Evolutionary conservation across 805 yeast genomes (phyloP).

Genomic region (Metschnikowia reukaufii): DNA sequence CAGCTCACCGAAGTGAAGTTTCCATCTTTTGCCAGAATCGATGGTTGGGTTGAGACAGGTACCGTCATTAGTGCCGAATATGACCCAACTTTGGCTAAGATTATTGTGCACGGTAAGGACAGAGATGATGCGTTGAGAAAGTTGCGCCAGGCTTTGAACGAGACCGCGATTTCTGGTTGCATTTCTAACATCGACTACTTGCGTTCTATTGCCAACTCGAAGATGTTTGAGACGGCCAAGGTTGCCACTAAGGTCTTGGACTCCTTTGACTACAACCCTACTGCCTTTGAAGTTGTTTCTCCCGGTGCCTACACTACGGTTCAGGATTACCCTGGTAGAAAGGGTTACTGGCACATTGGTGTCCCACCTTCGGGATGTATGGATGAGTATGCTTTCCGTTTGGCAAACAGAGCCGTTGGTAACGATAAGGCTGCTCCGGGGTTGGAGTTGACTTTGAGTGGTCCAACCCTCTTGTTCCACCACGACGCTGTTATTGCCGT

Average conservation of each 20-base stretch:
- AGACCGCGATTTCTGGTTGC: constrained; percentile 87
- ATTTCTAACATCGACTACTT: constrained; percentile 87
- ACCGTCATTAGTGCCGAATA: constrained; percentile 87
- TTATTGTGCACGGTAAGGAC: constrained; percentile 90
- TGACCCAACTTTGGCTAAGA: constrained; percentile 95
- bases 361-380: constrained; percentile 99
- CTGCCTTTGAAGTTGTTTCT: constrained; percentile 76
- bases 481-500: constrained; percentile 73
- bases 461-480: constrained; percentile 86
- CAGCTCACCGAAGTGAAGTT: constrained; percentile 80
- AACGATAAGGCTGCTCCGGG: constrained; percentile 83
- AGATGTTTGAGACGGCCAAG: constrained; percentile 79
- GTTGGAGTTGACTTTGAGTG: constrained; percentile 81
- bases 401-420: constrained; percentile 90
- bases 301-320: constrained; percentile 97
- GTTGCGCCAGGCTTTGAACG: constrained; percentile 76
- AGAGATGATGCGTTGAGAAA: constrained; percentile 80
- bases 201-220: constrained; percentile 77
- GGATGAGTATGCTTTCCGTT: constrained; percentile 88
- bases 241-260: constrained; percentile 89
- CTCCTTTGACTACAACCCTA: constrained; percentile 72
- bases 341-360: constrained; percentile 85
- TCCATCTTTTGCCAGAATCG: constrained; percentile 91
- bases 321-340: constrained; percentile 93
- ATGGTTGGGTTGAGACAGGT: constrained; percentile 91